Evolutionary conservation across 371 early-diverging fungal species (phyloP), one percentile per base, ranked within the genome.

Genomic region (Mucor saturninus): DNA sequence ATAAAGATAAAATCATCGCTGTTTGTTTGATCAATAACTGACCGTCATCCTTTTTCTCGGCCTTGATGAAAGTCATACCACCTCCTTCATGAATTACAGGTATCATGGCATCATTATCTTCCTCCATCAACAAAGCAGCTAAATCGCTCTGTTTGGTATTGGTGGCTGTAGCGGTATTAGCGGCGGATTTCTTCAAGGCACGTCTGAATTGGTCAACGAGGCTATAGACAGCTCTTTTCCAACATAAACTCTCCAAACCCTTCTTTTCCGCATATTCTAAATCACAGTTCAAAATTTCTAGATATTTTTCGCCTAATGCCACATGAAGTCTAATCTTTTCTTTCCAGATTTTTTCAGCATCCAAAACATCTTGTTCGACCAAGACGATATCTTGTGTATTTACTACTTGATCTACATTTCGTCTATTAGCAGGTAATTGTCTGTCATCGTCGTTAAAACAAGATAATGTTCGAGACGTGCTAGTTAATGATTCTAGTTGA

Each of bases 181-280:
- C 31, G 2, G 59, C 28, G 11, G 72, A 62, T 55, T 62, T 61
- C 40, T 77, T 71, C 8, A 88, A 55, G 2, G 85, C 79, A 2
- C 67, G 63, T 38, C 89, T 82, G 48, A 86, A 86, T 35, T 85
- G 79, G 15, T 85, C 85, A 4, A 88, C 83, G 40, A 86, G 62
- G 1, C 84, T 80, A 53, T 88, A 86, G n/a, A 86, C 72, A 32
- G 84, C 86, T 30, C 80, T 69, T 50, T 86, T 88, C 89, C 89
- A 88, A 54, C 86, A 88, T 43, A 84, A 68, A n/a, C 76, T 76
- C 35, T 84, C 86, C 15, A 88, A 75, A 21, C 83, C 83, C 52
- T 88, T 84, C 65, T 85, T 88, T 48, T 83, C 68, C 0, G 87
- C 78, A 46, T 77, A 81, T 26, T 73, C 79, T 37, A 83, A 76